phyloP scores from a whole-genome alignment of 129 eudicot genomes.

The Flaveria linearis region DNA sequence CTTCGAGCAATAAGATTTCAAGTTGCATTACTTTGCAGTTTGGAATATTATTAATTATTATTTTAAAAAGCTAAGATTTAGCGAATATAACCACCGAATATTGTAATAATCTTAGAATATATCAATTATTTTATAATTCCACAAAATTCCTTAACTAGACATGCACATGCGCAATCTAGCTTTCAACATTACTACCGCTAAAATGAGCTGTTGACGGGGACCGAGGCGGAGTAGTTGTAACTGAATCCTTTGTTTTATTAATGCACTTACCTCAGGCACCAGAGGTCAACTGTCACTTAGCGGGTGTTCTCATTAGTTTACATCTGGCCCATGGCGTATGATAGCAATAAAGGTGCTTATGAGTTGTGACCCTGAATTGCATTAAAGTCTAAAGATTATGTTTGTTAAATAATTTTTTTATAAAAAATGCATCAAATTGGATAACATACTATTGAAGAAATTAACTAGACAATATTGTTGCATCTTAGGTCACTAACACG shows the following conservation, averaged over 20 bases:
- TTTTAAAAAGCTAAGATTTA: conserved; percentile 9
- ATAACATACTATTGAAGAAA: not conserved
- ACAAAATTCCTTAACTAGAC: conserved; percentile 7
- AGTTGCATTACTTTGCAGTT: conserved; percentile 8
- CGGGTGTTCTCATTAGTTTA: conserved; percentile 35
- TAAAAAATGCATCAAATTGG: not conserved
- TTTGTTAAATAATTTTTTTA: not conserved
- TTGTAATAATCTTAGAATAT: not conserved
- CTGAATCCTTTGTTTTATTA: conserved; percentile 45
- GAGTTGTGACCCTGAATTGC: not conserved
- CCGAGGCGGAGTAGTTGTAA: conserved; percentile 72
- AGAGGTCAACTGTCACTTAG: conserved; percentile 49
- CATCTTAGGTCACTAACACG: not conserved
- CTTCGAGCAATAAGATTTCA: not conserved
- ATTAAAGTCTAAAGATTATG: not conserved
- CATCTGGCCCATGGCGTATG: conserved; percentile 41
- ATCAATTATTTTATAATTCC: conserved; percentile 14
- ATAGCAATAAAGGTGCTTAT: conserved; percentile 30
- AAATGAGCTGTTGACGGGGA: conserved; percentile 36
- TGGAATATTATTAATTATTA: conserved; percentile 18
- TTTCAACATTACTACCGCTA: conserved; percentile 33
- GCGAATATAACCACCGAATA: conserved; percentile 4
- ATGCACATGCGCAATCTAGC: conserved; percentile 41
- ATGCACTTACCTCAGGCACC: conserved; percentile 23
- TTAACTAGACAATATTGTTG: not conserved